phyloP scores from a whole-genome alignment of 352 stramenopile genomes.

The Globisporangium solare region DNA sequence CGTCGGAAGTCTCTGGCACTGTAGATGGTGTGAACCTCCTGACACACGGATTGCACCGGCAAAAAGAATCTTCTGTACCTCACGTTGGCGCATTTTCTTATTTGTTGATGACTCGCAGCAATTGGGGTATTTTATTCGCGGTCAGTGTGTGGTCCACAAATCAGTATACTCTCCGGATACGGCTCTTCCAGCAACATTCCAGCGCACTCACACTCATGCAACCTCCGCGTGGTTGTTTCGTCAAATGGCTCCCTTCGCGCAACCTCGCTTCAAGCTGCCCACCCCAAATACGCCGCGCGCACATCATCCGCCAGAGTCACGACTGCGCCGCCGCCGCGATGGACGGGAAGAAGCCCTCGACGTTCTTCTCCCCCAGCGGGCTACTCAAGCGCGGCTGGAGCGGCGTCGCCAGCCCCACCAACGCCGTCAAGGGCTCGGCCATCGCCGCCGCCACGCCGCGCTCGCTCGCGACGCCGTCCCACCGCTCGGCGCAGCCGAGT shows the following conservation, averaged over 20 bases:
- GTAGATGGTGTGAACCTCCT: too few relatives aligned
- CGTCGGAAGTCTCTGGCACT: too few relatives aligned
- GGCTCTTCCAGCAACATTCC: too few relatives aligned
- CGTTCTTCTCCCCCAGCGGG: slow-evolving; percentile 46
- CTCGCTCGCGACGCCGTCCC: slow-evolving; percentile 23
- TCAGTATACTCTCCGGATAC: too few relatives aligned
- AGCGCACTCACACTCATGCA: neutral
- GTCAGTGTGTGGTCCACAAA: neutral
- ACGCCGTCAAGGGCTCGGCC: slow-evolving; percentile 60
- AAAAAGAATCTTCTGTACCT: too few relatives aligned
- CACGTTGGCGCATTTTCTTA: too few relatives aligned
- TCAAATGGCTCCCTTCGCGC: slow-evolving; percentile 6
- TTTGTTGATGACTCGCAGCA: too few relatives aligned
- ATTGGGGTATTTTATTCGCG: neutral
- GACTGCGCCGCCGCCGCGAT: slow-evolving; percentile 7
- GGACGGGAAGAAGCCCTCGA: slow-evolving; percentile 33
- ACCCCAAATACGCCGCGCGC: slow-evolving; percentile 14
- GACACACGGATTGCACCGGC: neutral
- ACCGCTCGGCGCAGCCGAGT: slow-evolving; percentile 33
- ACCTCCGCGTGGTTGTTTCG: slow-evolving; percentile 10
- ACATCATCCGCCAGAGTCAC: neutral
- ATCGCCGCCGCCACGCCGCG: slow-evolving; percentile 41
- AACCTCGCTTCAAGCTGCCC: slow-evolving; percentile 14
- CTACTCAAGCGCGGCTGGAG: slow-evolving; percentile 66
- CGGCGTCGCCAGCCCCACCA: slow-evolving; percentile 57